These are phyloP conservation scores for Talaromyces nanjingensis DNA, from an alignment of 495 filamentous ascomycete species.

Conservation along the genomic window DNA sequence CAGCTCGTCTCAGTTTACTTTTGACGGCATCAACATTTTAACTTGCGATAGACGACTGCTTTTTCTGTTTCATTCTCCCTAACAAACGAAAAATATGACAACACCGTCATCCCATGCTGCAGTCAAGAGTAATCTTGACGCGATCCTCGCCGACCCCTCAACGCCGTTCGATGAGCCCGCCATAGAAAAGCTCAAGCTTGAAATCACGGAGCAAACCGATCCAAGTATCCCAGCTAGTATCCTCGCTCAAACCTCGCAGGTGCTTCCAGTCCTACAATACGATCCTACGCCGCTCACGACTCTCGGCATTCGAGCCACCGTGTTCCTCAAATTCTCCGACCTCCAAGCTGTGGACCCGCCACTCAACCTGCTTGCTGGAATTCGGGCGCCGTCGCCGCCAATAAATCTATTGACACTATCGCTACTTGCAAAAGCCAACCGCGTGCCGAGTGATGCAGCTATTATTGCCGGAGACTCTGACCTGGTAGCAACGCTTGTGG, in stretches of 20 bases:
- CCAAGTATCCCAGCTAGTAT: conserved; percentile 31
- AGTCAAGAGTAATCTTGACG: conserved; percentile 28
- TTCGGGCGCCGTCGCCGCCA: conserved; percentile 53
- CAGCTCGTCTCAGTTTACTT: background rate
- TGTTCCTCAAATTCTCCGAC: conserved; percentile 35
- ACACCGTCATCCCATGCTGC: conserved; percentile 33
- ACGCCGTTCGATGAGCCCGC: conserved; percentile 27
- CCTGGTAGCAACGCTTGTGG: conserved; percentile 54
- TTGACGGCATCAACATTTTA: background rate
- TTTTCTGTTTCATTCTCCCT: background rate
- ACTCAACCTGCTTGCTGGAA: conserved; percentile 41
- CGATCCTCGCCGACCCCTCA: conserved; percentile 30
- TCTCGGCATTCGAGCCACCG: conserved; percentile 31
- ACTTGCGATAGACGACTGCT: background rate
- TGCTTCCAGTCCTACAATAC: conserved; percentile 42
- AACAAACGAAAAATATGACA: conserved; percentile 19
- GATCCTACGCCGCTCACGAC: conserved; percentile 43
- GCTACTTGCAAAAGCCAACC: conserved; percentile 64
- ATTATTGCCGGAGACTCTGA: conserved; percentile 60
- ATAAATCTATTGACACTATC: conserved; percentile 66
- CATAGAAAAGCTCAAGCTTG: conserved; percentile 35
- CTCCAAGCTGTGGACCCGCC: conserved; percentile 39
- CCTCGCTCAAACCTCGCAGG: conserved; percentile 37
- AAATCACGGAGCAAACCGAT: conserved; percentile 32
- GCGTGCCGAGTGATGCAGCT: conserved; percentile 52